These are phyloP conservation scores for Leonotis leonurus DNA, from an alignment of 257 asterid species.

Conservation along the genomic window DNA sequence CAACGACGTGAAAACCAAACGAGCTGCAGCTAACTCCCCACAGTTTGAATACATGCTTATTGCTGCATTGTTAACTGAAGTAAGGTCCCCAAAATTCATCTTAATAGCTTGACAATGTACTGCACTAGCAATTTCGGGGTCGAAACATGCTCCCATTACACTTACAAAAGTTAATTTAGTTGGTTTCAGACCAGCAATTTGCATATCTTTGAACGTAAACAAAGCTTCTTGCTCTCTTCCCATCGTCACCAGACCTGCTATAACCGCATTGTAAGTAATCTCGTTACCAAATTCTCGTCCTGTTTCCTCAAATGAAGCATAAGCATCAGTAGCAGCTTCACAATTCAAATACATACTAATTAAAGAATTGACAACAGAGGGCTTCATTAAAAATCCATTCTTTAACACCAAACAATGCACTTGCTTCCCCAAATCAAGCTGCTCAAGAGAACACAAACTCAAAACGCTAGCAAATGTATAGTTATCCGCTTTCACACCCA, in stretches of 20 bases:
- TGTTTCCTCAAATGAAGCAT: slow-evolving; percentile 45
- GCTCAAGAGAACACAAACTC: slow-evolving; percentile 45
- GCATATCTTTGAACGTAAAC: slow-evolving; percentile 55
- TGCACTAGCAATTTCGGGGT: slow-evolving; percentile 36
- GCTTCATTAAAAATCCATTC: slow-evolving; percentile 44
- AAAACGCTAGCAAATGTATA: slow-evolving; percentile 72
- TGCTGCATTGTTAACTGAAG: slow-evolving; percentile 63
- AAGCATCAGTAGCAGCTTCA: slow-evolving; percentile 36
- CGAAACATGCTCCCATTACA: slow-evolving; percentile 53
- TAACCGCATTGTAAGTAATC: slow-evolving; percentile 60
- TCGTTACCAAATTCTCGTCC: slow-evolving; percentile 36
- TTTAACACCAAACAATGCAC: slow-evolving; percentile 60
- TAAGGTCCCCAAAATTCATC: slow-evolving; percentile 42
- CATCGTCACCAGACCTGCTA: slow-evolving; percentile 55
- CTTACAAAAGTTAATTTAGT: slow-evolving; percentile 68
- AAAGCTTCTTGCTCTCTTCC: slow-evolving; percentile 52
- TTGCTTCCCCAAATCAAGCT: slow-evolving; percentile 53
- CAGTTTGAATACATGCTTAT: slow-evolving; percentile 70
- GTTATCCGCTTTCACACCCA: slow-evolving; percentile 55
- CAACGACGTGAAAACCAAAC: slow-evolving; percentile 36
- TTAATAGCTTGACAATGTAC: slow-evolving; percentile 51
- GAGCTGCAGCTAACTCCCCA: slow-evolving; percentile 39
- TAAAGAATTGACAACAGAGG: slow-evolving; percentile 71
- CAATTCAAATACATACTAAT: slow-evolving; percentile 69
- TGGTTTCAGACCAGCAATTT: slow-evolving; percentile 37